Base-by-base conservation (phyloP, 2,329 filamentous ascomycete species). In the Hypocreales sp. region DNA sequence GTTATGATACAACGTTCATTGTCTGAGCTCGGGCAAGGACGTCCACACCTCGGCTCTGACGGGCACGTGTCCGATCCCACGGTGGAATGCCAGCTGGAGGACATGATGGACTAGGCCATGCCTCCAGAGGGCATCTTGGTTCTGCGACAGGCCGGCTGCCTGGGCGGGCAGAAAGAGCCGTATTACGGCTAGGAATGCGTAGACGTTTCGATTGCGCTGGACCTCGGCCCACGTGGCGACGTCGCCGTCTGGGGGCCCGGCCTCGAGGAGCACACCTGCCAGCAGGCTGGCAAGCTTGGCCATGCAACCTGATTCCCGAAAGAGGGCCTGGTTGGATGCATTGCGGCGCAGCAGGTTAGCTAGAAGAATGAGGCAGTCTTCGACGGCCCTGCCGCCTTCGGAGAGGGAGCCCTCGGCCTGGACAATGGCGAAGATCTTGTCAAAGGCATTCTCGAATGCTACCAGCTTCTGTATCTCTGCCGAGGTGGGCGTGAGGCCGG, bases 371-470 rank as follows among this genome's bases (percentile, higher is more conserved):
- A 98, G 60, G 40, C 86, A 94, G 50, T 98, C 90, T 51, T 95
- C 87, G 4, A 94, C 80, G 9, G 81, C 70, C 34, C 87, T 78
- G 22, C 81, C 83, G 11, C 90, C 90, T 40, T 92, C 76, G 5
- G 65, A 66, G 24, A 98, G 58, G 3, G 77, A 79, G 0, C 90
- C 90, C 42, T 98, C 90, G 1, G 65, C 60, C 37, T 77, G 68
- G 28, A 98, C 80, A 28, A 95, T 75, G 24, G 64, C 64, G 47
- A 95, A 94, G 15, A 92, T 60, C 23, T 78, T 74, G 34, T 90
- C 83, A 42, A 94, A 95, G 0, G 86, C 82, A 60, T 83, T 87
- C 44, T 94, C 84, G 39, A 94, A 95, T 1, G 84, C 90, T 15
- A 95, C 86, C 2, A 95, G 66, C 50, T 95, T 95, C 47, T 95